These are phyloP conservation scores for Cladosporium oxysporum DNA, from an alignment of 2,329 filamentous ascomycete species.

Conservation along the genomic window DNA sequence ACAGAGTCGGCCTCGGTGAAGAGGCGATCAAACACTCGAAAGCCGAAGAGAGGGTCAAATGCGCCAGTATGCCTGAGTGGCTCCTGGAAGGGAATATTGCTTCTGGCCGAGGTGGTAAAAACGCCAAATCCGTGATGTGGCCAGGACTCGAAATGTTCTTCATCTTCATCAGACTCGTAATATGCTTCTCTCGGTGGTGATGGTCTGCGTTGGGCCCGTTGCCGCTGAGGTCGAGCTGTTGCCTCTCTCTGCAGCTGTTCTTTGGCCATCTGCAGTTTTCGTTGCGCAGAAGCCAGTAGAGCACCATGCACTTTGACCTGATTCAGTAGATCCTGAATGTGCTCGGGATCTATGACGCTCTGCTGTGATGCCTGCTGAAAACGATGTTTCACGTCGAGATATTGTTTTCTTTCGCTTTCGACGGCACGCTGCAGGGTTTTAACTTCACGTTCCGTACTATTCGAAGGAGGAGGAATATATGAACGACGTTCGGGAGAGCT, in stretches of 20 bases:
- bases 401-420: conserved; percentile 21
- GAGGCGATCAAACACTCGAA: conserved; percentile 16
- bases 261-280: conserved; percentile 13
- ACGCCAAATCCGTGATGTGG: not conserved
- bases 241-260: conserved; percentile 3
- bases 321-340: conserved; percentile 30
- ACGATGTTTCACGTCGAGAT: conserved; percentile 24
- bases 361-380: conserved; percentile 32
- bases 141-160: not conserved
- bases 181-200: conserved; percentile 10
- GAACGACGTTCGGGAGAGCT: conserved; percentile 6
- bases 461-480: not conserved
- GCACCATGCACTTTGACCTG: conserved; percentile 27
- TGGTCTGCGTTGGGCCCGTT: not conserved
- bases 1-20: conserved; percentile 13
- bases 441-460: not conserved
- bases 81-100: not conserved
- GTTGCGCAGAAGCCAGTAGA: conserved; percentile 15
- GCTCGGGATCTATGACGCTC: conserved; percentile 24
- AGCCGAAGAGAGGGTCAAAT: conserved; percentile 12
- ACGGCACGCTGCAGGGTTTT: conserved; percentile 28
- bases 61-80: not conserved
- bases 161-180: conserved; percentile 4
- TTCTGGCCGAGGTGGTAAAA: not conserved
- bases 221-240: not conserved